A percentile compares a stretch with the other conserved stretches of the same genome.
Evolutionary conservation across 148 eudicot genomes (phyloP).

Genomic region (Oxyria digyna): DNA sequence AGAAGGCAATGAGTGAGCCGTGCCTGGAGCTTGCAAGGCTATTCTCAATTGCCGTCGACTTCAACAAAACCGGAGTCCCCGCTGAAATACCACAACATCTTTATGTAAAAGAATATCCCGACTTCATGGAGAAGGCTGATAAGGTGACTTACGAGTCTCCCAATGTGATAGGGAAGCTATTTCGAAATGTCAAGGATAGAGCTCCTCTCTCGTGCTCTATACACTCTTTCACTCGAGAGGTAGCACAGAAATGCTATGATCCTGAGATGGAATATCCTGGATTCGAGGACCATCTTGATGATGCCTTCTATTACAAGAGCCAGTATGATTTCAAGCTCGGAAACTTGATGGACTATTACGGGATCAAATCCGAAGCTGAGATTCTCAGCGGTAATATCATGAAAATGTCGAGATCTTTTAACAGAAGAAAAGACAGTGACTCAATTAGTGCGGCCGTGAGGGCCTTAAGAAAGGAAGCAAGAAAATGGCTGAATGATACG

Average conservation of each 20-base stretch:
- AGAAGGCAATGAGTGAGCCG: constrained; percentile 38
- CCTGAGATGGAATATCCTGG: too few relatives aligned
- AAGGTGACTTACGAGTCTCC: constrained; percentile 28
- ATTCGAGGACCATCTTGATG: too few relatives aligned
- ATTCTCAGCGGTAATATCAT: constrained; percentile 34
- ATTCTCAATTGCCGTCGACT: constrained; percentile 69
- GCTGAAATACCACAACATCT: constrained; percentile 43
- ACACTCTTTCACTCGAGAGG: constrained; percentile 18
- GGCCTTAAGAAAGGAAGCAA: constrained; percentile 32
- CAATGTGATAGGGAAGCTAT: too few relatives aligned
- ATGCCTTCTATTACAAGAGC: too few relatives aligned
- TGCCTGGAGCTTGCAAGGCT: constrained; percentile 60
- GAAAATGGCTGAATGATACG: constrained; percentile 22
- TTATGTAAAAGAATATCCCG: constrained; percentile 47
- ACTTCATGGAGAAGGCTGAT: constrained; percentile 41
- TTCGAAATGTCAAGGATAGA: constrained; percentile 24
- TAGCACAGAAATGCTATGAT: constrained; percentile 23
- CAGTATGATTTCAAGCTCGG: too few relatives aligned
- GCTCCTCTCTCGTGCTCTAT: constrained; percentile 19
- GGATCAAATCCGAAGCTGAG: too few relatives aligned
- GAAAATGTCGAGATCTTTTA: constrained; percentile 29
- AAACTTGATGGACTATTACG: too few relatives aligned
- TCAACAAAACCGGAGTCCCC: constrained; percentile 70
- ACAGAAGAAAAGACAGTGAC: constrained; percentile 31
- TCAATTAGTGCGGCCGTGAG: constrained; percentile 27